Percentiles rank a stretch among this genome's conserved stretches.
phyloP scores from a whole-genome alignment of 352 stramenopile genomes.

The Pythium aristosporum region DNA sequence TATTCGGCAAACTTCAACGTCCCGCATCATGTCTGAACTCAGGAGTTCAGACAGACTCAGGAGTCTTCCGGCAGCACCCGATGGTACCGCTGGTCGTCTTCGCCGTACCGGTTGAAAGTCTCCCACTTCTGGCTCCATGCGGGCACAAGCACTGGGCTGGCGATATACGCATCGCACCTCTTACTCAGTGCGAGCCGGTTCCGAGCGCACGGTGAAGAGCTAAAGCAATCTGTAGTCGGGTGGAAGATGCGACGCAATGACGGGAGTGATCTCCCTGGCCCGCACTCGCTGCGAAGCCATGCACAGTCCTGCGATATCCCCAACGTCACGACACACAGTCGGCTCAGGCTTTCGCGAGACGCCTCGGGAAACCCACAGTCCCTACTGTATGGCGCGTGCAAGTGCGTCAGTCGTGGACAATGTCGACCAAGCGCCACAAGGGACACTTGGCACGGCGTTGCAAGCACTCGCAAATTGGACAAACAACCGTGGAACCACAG shows the following conservation, averaged over 20 bases:
- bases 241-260: not conserved
- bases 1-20: too few relatives aligned
- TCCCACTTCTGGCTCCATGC: too few relatives aligned
- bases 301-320: not conserved
- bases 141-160: too few relatives aligned
- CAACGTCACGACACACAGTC: not conserved
- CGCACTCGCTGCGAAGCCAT: not conserved
- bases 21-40: too few relatives aligned
- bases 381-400: not conserved
- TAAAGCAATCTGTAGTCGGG: not conserved
- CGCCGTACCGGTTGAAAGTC: too few relatives aligned
- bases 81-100: too few relatives aligned
- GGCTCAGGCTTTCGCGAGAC: not conserved
- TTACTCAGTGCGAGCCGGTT: too few relatives aligned
- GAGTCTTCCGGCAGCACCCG: too few relatives aligned
- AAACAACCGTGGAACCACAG: not conserved
- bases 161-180: too few relatives aligned
- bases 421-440: not conserved
- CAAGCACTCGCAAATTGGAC: conserved; percentile 6
- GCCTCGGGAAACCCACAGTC: not conserved
- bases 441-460: not conserved
- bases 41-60: too few relatives aligned
- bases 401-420: not conserved
- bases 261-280: not conserved
- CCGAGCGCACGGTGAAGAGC: not conserved